Evolutionary conservation across 179 eudicot genomes (phyloP).

Genomic region (Pouteria campechiana): DNA sequence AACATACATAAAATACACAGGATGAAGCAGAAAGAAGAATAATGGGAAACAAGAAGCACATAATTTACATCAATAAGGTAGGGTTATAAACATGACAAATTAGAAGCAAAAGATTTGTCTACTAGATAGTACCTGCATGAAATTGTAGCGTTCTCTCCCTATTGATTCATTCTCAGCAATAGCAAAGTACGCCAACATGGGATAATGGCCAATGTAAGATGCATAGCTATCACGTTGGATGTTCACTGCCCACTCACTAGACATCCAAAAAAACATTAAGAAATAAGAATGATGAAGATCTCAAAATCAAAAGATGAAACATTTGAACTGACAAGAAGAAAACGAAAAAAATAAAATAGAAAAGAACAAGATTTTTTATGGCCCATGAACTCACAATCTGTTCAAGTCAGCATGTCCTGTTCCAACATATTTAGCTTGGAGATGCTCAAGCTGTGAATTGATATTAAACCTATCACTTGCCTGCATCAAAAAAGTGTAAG

Average conservation of each 20-base stretch:
- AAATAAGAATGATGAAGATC: constrained; percentile 1
- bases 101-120: no score
- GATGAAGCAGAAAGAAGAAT: no score
- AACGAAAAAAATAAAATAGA: background rate
- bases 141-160: constrained; percentile 90
- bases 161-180: constrained; percentile 89
- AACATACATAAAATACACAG: no score
- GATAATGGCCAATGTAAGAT: constrained; percentile 87
- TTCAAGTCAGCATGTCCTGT: constrained; percentile 88
- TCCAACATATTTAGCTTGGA: constrained; percentile 95
- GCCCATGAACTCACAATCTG: constrained; percentile 49
- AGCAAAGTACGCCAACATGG: constrained; percentile 78
- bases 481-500: constrained; percentile 17
- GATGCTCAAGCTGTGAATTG: constrained; percentile 95
- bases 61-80: no score
- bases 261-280: constrained; percentile 1
- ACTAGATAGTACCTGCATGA: constrained; percentile 78
- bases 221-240: constrained; percentile 95
- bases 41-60: no score
- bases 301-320: background rate
- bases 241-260: constrained; percentile 96
- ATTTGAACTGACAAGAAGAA: background rate
- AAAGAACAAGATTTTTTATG: background rate
- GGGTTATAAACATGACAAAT: no score
- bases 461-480: constrained; percentile 96